A percentile compares a stretch with the other conserved stretches of the same genome.
Evolutionary conservation across 2,329 filamentous ascomycete genomes (phyloP).

Genomic region (Arthrobotrys sinensis): DNA sequence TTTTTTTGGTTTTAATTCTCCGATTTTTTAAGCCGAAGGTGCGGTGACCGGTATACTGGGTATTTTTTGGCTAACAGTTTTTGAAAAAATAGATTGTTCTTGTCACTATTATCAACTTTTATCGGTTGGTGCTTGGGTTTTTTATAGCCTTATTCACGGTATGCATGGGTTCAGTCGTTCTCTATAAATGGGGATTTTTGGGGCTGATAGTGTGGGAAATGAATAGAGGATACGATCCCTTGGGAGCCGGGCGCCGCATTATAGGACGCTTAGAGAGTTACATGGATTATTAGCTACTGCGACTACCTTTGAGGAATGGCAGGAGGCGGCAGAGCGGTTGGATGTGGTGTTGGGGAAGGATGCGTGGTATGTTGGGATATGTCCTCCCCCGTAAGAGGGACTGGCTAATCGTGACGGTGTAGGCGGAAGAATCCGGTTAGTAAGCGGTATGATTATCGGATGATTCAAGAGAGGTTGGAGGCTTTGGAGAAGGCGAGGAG

Average conservation of each 20-base stretch:
- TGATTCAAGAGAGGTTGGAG: conserved; percentile 83
- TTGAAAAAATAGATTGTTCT: conserved; percentile 11
- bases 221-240: conserved; percentile 35
- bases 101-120: conserved; percentile 29
- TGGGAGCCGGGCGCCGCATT: conserved; percentile 23
- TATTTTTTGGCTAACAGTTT: too few relatives aligned
- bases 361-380: conserved; percentile 75
- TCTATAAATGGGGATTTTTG: neutral
- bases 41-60: too few relatives aligned
- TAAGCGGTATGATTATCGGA: conserved; percentile 86
- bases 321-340: conserved; percentile 84
- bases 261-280: conserved; percentile 31
- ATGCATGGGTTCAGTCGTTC: neutral
- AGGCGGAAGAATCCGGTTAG: conserved; percentile 87
- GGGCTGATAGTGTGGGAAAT: conserved; percentile 5
- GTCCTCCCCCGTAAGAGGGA: neutral
- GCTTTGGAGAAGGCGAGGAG: conserved; percentile 79
- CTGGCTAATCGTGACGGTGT: neutral
- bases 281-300: conserved; percentile 73
- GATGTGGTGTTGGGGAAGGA: conserved; percentile 86
- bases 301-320: conserved; percentile 85
- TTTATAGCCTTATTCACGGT: conserved; percentile 42
- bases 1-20: neutral
- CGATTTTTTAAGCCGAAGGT: conserved; percentile 6
- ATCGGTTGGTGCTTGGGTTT: conserved; percentile 37